phyloP scores from a whole-genome alignment of 345 rosid species.

The Eucalyptus erythrocorys region DNA sequence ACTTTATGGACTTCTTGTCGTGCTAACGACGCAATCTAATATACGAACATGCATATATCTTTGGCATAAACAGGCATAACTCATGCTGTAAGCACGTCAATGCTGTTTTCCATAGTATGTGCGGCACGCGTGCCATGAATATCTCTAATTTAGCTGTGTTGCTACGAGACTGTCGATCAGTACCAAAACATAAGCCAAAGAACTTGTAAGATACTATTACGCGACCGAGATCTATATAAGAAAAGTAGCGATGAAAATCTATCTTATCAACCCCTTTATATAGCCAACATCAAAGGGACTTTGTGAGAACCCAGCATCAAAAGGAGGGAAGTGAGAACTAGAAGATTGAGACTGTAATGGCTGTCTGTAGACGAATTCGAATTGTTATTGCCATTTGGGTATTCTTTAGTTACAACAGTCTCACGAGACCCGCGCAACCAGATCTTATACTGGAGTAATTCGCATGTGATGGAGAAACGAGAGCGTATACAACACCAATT shows the following conservation, averaged over 20 bases:
- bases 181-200: not conserved
- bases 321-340: not conserved
- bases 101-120: not conserved
- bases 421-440: not conserved
- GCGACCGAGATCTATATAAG: not conserved
- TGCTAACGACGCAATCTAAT: not conserved
- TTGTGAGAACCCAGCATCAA: not conserved
- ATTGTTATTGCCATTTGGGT: not conserved
- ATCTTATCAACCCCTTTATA: rapidly evolving
- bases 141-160: not conserved
- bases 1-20: not conserved
- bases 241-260: not conserved
- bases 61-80: not conserved
- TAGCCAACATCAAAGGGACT: not conserved
- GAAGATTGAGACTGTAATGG: not conserved
- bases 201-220: not conserved
- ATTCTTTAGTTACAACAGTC: not conserved
- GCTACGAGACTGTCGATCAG: too few species aligned
- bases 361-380: not conserved
- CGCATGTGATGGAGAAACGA: not conserved
- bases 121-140: rapidly evolving
- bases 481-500: not conserved
- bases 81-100: not conserved
- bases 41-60: not conserved
- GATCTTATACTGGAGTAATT: not conserved